These are phyloP conservation scores for Tuber magnatum DNA, from an alignment of 495 filamentous ascomycete genomes.

Conservation along the genomic window DNA sequence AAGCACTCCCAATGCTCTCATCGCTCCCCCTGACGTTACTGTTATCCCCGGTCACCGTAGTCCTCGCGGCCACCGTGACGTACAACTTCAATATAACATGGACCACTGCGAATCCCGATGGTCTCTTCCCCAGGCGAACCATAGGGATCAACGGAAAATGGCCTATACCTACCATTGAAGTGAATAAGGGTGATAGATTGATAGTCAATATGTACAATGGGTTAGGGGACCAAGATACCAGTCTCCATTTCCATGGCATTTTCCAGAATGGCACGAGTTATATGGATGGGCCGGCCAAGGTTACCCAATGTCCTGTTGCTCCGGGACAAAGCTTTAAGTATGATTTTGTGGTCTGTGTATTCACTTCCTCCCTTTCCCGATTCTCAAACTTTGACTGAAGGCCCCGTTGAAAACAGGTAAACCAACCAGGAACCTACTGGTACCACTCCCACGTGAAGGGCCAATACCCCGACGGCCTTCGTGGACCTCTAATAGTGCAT, in stretches of 20 bases:
- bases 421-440: conserved; percentile 74
- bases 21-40: conserved; percentile 40
- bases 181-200: conserved; percentile 62
- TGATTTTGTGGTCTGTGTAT: conserved; percentile 60
- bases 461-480: conserved; percentile 70
- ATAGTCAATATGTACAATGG: conserved; percentile 66
- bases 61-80: conserved; percentile 56
- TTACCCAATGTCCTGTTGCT: conserved; percentile 61
- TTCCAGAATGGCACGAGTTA: conserved; percentile 60
- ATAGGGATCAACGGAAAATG: conserved; percentile 80
- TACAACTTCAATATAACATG: conserved; percentile 76
- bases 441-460: conserved; percentile 66
- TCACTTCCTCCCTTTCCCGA: not conserved
- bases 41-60: conserved; percentile 41
- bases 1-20: conserved; percentile 17
- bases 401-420: conserved; percentile 43
- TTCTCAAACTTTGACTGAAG: conserved; percentile 17
- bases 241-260: conserved; percentile 75
- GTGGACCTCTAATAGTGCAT: conserved; percentile 64
- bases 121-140: conserved; percentile 55
- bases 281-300: conserved; percentile 68
- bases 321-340: conserved; percentile 63
- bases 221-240: conserved; percentile 61
- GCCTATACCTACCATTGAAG: conserved; percentile 64
- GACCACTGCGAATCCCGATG: conserved; percentile 76